A percentile compares a stretch with the other conserved stretches of the same genome.
These are phyloP conservation scores for Pseudocercospora macadamiae DNA, from an alignment of 2,329 filamentous ascomycete genomes.

Conservation along the genomic window DNA sequence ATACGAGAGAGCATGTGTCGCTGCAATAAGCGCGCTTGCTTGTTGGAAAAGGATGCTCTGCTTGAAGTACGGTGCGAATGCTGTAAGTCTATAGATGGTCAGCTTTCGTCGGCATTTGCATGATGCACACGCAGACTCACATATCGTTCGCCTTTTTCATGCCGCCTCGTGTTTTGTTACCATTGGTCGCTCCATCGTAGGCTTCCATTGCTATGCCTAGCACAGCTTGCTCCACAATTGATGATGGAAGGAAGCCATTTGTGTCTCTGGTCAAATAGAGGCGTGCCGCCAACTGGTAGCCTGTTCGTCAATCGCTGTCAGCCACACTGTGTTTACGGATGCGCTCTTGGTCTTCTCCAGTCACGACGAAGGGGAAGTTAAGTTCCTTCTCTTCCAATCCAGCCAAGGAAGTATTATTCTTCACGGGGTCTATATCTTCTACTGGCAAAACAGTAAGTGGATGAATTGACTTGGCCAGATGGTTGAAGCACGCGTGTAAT, in stretches of 20 bases:
- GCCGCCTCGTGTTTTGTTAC: conserved; percentile 73
- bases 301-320: conserved; percentile 44
- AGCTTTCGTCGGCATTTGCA: conserved; percentile 15
- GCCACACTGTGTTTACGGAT: conserved; percentile 12
- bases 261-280: conserved; percentile 62
- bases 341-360: conserved; percentile 17
- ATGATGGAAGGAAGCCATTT: conserved; percentile 52
- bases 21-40: conserved; percentile 67
- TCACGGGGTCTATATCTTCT: conserved; percentile 30
- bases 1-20: conserved; percentile 74
- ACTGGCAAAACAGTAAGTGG: conserved; percentile 27
- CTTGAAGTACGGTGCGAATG: conserved; percentile 63
- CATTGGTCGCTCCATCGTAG: conserved; percentile 82
- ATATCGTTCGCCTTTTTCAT: conserved; percentile 78
- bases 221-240: conserved; percentile 62
- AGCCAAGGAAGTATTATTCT: conserved; percentile 26
- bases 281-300: conserved; percentile 61
- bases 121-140: conserved; percentile 49
- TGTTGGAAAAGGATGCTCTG: conserved; percentile 57
- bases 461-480: background rate
- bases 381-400: conserved; percentile 24
- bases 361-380: conserved; percentile 27
- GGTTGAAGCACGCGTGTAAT: background rate
- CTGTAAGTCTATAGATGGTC: conserved; percentile 57
- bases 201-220: conserved; percentile 67